Percentiles rank a stretch among this genome's conserved stretches.
These are phyloP conservation scores for Podospora fimiseda DNA, from an alignment of 495 filamentous ascomycete species.

Conservation along the genomic window DNA sequence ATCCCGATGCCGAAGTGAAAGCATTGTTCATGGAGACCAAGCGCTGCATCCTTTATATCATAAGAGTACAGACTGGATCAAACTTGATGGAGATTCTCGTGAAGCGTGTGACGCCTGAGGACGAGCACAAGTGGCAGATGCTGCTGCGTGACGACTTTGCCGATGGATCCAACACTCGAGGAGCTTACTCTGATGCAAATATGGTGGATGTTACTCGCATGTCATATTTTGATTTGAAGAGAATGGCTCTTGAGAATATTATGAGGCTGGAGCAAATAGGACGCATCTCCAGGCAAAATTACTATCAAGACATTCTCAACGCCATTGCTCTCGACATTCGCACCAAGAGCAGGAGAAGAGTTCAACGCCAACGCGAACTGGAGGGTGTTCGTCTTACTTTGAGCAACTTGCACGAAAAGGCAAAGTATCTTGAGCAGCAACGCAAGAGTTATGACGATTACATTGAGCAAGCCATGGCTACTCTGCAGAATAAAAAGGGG, in stretches of 20 bases:
- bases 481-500: conserved; percentile 96
- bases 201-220: conserved; percentile 83
- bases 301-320: conserved; percentile 95
- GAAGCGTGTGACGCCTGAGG: conserved; percentile 76
- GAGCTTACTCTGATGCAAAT: conserved; percentile 87
- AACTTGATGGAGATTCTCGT: conserved; percentile 94
- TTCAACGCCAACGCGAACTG: conserved; percentile 84
- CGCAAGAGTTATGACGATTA: conserved; percentile 98
- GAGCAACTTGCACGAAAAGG: conserved; percentile 80
- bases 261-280: conserved; percentile 77
- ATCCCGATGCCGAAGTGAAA: conserved; percentile 87
- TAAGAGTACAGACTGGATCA: conserved; percentile 85
- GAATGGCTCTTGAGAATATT: conserved; percentile 89
- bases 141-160: conserved; percentile 79
- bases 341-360: conserved; percentile 85
- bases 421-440: conserved; percentile 85
- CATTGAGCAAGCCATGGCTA: conserved; percentile 97
- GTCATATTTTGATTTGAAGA: conserved; percentile 88
- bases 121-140: conserved; percentile 79
- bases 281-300: conserved; percentile 82
- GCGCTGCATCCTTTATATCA: conserved; percentile 94
- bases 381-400: conserved; percentile 84
- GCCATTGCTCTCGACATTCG: conserved; percentile 95
- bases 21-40: conserved; percentile 97
- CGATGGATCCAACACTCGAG: conserved; percentile 59